Conservation (phyloP, 306 rosid species). For the Trichosanthes cucumerina region DNA sequence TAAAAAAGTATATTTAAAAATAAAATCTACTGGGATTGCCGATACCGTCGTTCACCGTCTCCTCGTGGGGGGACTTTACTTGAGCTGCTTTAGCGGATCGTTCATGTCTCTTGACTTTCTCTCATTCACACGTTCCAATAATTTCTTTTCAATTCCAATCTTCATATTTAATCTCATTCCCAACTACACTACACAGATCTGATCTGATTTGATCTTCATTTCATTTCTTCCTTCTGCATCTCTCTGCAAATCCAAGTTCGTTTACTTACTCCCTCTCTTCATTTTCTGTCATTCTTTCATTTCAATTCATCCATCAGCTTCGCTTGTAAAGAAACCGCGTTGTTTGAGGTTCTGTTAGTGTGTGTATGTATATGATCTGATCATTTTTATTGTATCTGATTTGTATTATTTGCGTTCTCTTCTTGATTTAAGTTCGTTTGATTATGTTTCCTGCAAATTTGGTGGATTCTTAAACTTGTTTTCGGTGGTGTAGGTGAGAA, state of each 20-base stretch:
- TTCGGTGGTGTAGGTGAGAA: conserved; percentile 37
- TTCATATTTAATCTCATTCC: not conserved
- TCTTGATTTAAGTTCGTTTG: not conserved
- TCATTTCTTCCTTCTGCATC: not conserved
- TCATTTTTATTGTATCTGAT: not conserved
- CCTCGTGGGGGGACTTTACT: conserved; percentile 1
- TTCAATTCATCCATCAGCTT: not conserved
- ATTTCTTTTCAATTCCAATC: not conserved
- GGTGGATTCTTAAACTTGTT: not conserved
- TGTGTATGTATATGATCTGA: not conserved
- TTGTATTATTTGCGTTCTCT: not conserved
- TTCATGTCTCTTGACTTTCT: not conserved
- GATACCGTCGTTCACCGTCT: conserved; percentile 3
- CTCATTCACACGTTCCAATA: conserved; percentile 4
- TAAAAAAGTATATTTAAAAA: not conserved
- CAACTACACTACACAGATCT: not conserved
- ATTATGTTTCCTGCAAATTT: not conserved
- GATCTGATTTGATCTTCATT: not conserved
- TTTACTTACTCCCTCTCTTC: not conserved
- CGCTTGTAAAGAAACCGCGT: not conserved
- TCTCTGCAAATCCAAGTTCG: not conserved
- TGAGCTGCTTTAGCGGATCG: conserved; percentile 1
- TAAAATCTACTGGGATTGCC: not conserved
- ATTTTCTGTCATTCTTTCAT: not conserved
- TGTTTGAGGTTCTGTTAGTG: not conserved